Evolutionary conservation across 2,329 filamentous ascomycete species (phyloP).

Genomic region (Fusarium sp.): DNA sequence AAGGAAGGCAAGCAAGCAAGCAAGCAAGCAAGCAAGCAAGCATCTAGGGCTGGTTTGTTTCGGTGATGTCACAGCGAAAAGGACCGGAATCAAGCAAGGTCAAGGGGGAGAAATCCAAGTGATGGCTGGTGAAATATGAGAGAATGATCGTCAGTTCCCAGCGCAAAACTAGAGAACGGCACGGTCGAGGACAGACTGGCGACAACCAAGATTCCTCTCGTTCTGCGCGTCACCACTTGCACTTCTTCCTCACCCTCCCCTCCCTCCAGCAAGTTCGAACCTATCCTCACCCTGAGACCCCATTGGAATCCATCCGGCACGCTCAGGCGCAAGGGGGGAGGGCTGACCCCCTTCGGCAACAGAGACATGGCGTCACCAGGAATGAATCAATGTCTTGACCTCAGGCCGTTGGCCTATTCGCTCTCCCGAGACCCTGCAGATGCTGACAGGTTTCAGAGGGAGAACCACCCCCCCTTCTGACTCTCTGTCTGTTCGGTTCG

Average conservation of each 20-base stretch:
- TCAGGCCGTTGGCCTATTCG: conserved; percentile 18
- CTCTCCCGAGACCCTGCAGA: conserved; percentile 27
- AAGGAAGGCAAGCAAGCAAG: background rate
- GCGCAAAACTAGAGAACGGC: background rate
- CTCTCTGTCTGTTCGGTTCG: conserved; percentile 5
- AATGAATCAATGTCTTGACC: conserved; percentile 28
- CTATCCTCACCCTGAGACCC: conserved; percentile 1
- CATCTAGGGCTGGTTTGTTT: background rate
- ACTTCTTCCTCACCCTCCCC: conserved; percentile 25
- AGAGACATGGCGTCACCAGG: conserved; percentile 31
- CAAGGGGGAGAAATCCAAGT: background rate
- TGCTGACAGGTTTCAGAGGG: conserved; percentile 18
- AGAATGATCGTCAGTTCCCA: conserved; percentile 10
- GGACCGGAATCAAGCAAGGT: conserved; percentile 16
- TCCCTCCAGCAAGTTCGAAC: conserved; percentile 3
- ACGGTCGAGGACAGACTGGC: background rate
- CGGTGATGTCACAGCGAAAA: conserved; percentile 52
- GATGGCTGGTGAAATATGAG: background rate
- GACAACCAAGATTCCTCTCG: conserved; percentile 9
- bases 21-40: background rate
- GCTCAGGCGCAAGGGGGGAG: background rate
- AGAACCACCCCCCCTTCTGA: conserved; percentile 14
- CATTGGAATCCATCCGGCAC: conserved; percentile 28
- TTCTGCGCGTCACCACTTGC: conserved; percentile 28
- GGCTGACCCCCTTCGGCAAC: background rate